phyloP scores from a whole-genome alignment of 2,329 filamentous ascomycete genomes.

The Nakataea oryzae region DNA sequence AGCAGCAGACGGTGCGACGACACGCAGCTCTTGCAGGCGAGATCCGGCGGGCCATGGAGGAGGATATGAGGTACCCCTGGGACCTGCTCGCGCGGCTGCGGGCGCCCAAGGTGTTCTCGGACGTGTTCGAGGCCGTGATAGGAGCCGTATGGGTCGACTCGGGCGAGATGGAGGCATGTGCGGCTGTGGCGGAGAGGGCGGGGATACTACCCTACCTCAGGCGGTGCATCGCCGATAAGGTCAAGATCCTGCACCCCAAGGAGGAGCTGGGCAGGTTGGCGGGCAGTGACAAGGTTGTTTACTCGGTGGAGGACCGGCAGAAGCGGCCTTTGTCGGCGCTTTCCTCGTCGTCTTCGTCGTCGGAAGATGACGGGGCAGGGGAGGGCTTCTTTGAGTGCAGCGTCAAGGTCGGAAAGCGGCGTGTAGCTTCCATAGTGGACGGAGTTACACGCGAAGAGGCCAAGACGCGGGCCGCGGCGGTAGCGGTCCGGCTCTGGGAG shows the following conservation, averaged over 20 bases:
- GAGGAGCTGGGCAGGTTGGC: slow-evolving; percentile 55
- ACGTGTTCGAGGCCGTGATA: slow-evolving; percentile 70
- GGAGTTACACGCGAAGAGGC: slow-evolving; percentile 41
- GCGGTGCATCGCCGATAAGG: slow-evolving; percentile 44
- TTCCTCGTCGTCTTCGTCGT: background rate
- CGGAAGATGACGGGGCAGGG: slow-evolving; percentile 3
- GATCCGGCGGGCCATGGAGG: slow-evolving; percentile 39
- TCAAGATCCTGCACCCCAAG: slow-evolving; percentile 56
- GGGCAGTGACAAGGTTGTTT: slow-evolving; percentile 39
- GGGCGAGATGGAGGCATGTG: slow-evolving; percentile 50
- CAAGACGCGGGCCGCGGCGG: slow-evolving; percentile 42
- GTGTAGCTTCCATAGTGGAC: slow-evolving; percentile 32
- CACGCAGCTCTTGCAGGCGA: slow-evolving; percentile 35
- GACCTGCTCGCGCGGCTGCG: slow-evolving; percentile 52
- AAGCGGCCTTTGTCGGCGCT: background rate
- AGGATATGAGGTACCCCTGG: slow-evolving; percentile 63
- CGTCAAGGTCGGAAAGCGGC: slow-evolving; percentile 35
- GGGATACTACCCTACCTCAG: slow-evolving; percentile 56
- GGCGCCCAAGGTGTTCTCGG: slow-evolving; percentile 70
- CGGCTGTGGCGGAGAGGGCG: slow-evolving; percentile 46
- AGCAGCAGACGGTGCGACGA: slow-evolving; percentile 23
- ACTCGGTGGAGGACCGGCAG: slow-evolving; percentile 23
- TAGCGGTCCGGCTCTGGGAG: slow-evolving; percentile 26
- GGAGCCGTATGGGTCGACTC: slow-evolving; percentile 80
- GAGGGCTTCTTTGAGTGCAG: slow-evolving; percentile 27